Conservation (phyloP, 1,139 yeast genomes). For the Saccharomyces hybrid region DNA sequence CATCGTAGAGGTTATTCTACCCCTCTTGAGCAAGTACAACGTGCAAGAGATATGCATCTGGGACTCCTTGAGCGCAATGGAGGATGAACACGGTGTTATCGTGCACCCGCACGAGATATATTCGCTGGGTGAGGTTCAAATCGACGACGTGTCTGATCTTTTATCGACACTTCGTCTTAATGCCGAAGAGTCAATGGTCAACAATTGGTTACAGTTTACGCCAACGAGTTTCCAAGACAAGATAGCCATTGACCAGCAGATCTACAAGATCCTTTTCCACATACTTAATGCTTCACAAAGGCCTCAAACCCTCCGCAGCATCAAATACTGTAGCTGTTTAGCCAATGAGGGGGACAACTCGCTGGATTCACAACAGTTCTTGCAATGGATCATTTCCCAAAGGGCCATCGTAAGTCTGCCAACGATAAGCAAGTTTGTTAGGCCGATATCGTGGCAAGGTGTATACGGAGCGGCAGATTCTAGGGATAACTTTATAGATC, state of each 20-base stretch:
- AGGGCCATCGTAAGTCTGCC: conserved; percentile 16
- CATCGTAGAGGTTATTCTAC: conserved; percentile 45
- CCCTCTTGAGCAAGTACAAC: conserved; percentile 38
- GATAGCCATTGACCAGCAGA: conserved; percentile 24
- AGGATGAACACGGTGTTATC: conserved; percentile 21
- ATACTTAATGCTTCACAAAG: conserved; percentile 15
- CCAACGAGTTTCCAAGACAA: conserved; percentile 23
- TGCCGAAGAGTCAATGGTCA: conserved; percentile 12
- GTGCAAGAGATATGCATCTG: conserved; percentile 49
- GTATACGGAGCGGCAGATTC: conserved; percentile 64
- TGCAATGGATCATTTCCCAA: conserved; percentile 25
- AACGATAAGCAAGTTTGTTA: conserved; percentile 32
- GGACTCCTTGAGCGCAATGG: conserved; percentile 64
- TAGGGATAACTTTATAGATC: not conserved
- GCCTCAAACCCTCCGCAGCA: conserved; percentile 8
- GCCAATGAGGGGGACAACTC: conserved; percentile 90
- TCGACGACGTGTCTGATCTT: conserved; percentile 18
- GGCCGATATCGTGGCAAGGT: conserved; percentile 78
- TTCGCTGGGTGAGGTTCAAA: conserved; percentile 19
- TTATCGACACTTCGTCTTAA: conserved; percentile 15
- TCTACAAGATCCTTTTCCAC: conserved; percentile 27
- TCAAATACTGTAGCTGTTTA: conserved; percentile 35
- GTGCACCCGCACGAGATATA: conserved; percentile 21
- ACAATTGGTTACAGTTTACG: conserved; percentile 23
- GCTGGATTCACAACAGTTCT: conserved; percentile 57